Evolutionary conservation across 805 yeast genomes (phyloP), one percentile per base, ranked within the genome.

Genomic region (Schizosaccharomyces pombe): DNA sequence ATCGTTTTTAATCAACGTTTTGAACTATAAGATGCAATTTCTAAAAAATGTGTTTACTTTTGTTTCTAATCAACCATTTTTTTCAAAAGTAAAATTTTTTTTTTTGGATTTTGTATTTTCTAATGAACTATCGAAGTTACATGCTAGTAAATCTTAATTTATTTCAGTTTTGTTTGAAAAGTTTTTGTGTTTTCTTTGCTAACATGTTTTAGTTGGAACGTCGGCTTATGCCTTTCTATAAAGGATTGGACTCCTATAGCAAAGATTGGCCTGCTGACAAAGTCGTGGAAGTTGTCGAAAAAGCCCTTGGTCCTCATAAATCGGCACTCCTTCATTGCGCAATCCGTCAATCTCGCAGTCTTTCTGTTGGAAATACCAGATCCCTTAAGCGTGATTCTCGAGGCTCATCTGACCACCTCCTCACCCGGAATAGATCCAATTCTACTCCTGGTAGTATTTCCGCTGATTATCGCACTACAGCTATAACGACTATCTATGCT

Each of bases 211-310:
- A 49, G 61, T 69, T 79, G 19, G 75, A 76, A 31, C 73, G 98
- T 52, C 75, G 73, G 60, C 62, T 89, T 40, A 86, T 96, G 0
- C 97, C 98, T 1, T 89, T 91, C 64, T 91, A 76, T 64, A 80
- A 86, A 1, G 97, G 96, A 0, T 68, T 89, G 53, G 85, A 85
- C 61, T 94, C 85, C 62, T 82, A 73, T 62, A 80, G 83, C 56
- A 76, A 72, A 12, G 58, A 66, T 29, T 84, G 95, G 94, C 66
- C 77, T 2, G 85, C 80, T 59, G 75, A 75, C 2, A 83, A 84
- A 64, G 65, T 91, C 19, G 61, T 80, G 49, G 71, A 63, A 4
- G 72, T 69, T 19, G 57, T 68, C 5, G 57, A 60, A 12, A 65
- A 24, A 40, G 52, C 55, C 31, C 4, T 26, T 37, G 37, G 32